A percentile compares a stretch with the other conserved stretches of the same genome.
These are phyloP conservation scores for Acrocalymma vagum DNA, from an alignment of 2,329 filamentous ascomycete species.

Conservation along the genomic window DNA sequence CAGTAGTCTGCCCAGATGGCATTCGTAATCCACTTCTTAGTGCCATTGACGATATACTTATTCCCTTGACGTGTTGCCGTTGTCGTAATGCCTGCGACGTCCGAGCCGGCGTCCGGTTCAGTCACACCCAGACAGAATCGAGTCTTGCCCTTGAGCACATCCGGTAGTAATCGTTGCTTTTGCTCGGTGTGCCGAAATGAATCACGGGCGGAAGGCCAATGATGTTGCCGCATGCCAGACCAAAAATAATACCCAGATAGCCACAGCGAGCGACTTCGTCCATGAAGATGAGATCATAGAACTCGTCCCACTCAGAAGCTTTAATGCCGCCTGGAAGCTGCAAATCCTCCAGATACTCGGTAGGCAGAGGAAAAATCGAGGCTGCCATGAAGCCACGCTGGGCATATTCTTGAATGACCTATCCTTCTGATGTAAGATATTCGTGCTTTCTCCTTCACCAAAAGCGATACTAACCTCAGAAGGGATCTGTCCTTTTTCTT, in stretches of 20 bases:
- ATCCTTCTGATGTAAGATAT: no score
- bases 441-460: no score
- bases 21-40: conserved; percentile 85
- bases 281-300: conserved; percentile 33
- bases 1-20: conserved; percentile 82
- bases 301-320: conserved; percentile 28
- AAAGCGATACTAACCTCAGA: no score
- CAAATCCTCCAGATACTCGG: conserved; percentile 5
- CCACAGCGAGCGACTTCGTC: conserved; percentile 31
- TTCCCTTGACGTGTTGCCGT: conserved; percentile 61
- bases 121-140: conserved; percentile 86
- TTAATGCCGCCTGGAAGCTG: conserved; percentile 10
- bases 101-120: conserved; percentile 79
- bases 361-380: conserved; percentile 9
- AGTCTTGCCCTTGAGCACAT: conserved; percentile 79
- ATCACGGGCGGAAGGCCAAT: conserved; percentile 22
- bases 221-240: conserved; percentile 12
- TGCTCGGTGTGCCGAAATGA: conserved; percentile 63
- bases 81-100: conserved; percentile 78
- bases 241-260: conserved; percentile 10
- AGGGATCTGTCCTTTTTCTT: conserved; percentile 6
- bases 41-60: conserved; percentile 70
- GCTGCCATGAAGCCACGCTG: conserved; percentile 8
- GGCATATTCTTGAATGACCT: conserved; percentile 10
- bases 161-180: conserved; percentile 70